These are phyloP conservation scores for Chlorella sp. DNA, from an alignment of 139 green algal genomes.

Conservation along the genomic window DNA sequence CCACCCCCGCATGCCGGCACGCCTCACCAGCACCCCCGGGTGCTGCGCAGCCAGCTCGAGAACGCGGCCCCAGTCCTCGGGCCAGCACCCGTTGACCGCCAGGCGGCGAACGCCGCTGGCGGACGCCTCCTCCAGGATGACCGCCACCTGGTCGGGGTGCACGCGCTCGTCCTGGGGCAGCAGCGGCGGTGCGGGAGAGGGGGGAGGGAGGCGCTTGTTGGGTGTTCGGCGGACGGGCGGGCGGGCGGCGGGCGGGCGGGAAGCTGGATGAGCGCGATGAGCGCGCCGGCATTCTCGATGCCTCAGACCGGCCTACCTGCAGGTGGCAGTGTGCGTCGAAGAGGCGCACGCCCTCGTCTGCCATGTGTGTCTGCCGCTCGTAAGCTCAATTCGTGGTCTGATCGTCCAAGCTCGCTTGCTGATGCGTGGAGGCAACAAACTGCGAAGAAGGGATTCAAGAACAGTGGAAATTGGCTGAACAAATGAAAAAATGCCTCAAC, in stretches of 20 bases:
- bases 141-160: background rate
- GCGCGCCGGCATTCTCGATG: background rate
- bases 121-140: background rate
- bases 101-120: slow-evolving; percentile 8
- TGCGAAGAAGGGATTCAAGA: too few relatives aligned
- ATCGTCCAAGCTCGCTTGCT: too few relatives aligned
- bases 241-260: too few relatives aligned
- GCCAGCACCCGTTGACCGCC: slow-evolving; percentile 43
- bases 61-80: slow-evolving; percentile 51
- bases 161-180: slow-evolving; percentile 38
- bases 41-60: background rate
- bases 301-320: slow-evolving; percentile 27
- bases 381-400: too few relatives aligned
- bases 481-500: too few relatives aligned
- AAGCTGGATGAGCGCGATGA: background rate
- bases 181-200: background rate
- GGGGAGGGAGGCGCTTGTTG: background rate
- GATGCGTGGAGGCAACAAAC: too few relatives aligned
- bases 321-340: slow-evolving; percentile 57
- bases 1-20: slow-evolving; percentile 18
- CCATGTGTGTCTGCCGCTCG: too few relatives aligned
- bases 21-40: background rate
- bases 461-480: too few relatives aligned
- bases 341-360: background rate
- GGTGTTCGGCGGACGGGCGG: background rate